These are phyloP conservation scores for Termitomyces eurrhizus DNA, from an alignment of 768 basidiomycete genomes.

Conservation along the genomic window DNA sequence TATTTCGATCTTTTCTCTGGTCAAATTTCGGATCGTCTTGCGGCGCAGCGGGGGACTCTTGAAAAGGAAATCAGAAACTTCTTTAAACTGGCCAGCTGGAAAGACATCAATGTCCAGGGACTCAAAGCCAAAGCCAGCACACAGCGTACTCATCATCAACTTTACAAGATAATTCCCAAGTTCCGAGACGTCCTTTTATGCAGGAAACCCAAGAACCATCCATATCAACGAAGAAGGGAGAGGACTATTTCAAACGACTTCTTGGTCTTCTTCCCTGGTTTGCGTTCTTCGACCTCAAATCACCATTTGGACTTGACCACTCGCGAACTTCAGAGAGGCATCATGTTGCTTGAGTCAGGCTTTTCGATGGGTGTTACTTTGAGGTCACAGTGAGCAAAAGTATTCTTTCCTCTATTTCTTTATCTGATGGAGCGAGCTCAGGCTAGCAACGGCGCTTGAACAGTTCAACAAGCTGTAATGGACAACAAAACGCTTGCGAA, in stretches of 20 bases:
- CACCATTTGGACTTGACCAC: constrained; percentile 85
- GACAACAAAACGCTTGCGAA: constrained; percentile 23
- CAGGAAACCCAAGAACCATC: constrained; percentile 18
- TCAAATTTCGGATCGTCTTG: constrained; percentile 44
- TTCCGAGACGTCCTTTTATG: constrained; percentile 78
- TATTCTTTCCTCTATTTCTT: background rate
- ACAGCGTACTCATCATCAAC: constrained; percentile 81
- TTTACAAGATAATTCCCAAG: constrained; percentile 88
- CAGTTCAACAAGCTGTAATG: constrained; percentile 21
- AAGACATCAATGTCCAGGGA: constrained; percentile 92
- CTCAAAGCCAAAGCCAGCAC: constrained; percentile 92
- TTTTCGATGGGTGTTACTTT: constrained; percentile 63
- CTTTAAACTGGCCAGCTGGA: constrained; percentile 97
- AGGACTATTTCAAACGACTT: constrained; percentile 64
- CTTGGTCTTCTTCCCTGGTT: constrained; percentile 58
- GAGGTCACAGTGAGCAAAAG: constrained; percentile 56
- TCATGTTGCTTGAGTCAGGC: constrained; percentile 75
- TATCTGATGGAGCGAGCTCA: constrained; percentile 14
- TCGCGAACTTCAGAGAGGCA: constrained; percentile 80
- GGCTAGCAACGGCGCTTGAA: constrained; percentile 25
- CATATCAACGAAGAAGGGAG: constrained; percentile 36
- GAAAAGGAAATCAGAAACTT: constrained; percentile 82
- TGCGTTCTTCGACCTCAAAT: constrained; percentile 55
- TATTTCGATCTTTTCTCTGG: constrained; percentile 64
- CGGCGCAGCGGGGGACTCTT: constrained; percentile 50